phyloP scores from a whole-genome alignment of 495 filamentous ascomycete genomes.

The Xylaria flabelliformis region DNA sequence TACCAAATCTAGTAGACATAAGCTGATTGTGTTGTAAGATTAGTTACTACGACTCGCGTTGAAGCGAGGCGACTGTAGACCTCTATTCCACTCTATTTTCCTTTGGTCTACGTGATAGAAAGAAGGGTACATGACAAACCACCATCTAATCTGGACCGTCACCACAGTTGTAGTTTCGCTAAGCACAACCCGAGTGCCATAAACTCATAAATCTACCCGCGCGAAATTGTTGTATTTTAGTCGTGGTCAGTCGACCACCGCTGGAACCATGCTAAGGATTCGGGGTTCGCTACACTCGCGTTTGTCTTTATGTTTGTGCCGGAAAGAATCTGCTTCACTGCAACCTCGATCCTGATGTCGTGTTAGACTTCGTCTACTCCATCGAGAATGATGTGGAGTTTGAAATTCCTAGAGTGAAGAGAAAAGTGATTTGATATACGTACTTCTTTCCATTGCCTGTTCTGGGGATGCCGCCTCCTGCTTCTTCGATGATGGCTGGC shows the following conservation, averaged over 20 bases:
- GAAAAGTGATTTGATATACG: conserved; percentile 30
- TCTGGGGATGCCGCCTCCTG: conserved; percentile 76
- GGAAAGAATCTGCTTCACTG: conserved; percentile 92
- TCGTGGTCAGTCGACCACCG: conserved; percentile 63
- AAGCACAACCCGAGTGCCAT: not conserved
- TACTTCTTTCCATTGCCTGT: conserved; percentile 92
- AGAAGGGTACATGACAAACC: not conserved
- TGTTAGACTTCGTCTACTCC: not conserved
- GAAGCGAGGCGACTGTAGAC: not conserved
- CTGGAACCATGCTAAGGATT: conserved; percentile 84
- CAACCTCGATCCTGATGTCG: conserved; percentile 73
- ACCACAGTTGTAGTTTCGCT: not conserved
- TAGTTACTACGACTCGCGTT: not conserved
- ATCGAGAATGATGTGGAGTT: not conserved
- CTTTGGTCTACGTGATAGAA: not conserved
- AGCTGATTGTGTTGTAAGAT: not conserved
- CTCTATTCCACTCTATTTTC: not conserved
- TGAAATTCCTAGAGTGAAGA: not conserved
- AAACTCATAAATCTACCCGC: too few species aligned
- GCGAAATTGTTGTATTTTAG: too few species aligned
- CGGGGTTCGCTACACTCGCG: conserved; percentile 84
- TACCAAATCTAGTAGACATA: not conserved
- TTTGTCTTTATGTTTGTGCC: conserved; percentile 84
- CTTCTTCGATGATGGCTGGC: conserved; percentile 78
- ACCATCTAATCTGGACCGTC: not conserved